phyloP scores from a whole-genome alignment of 306 rosid species.

The Delonix regia region DNA sequence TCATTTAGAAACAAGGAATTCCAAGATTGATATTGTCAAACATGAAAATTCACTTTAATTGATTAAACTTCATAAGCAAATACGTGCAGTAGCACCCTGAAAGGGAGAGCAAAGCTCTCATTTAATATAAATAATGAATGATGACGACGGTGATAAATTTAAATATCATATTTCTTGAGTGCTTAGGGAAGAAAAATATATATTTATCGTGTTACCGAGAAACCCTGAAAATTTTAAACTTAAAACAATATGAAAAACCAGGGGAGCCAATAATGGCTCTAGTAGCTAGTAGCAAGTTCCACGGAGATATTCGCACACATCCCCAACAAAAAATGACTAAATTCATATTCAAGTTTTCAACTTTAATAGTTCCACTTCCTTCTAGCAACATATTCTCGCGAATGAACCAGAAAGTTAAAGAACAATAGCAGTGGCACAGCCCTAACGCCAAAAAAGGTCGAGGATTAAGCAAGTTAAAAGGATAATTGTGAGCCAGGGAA shows the following conservation, averaged over 20 bases:
- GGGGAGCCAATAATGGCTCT: neutral
- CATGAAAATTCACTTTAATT: neutral
- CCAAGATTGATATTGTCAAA: neutral
- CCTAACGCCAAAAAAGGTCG: conserved; percentile 20
- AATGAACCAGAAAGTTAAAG: neutral
- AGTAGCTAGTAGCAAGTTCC: neutral
- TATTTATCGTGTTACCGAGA: neutral
- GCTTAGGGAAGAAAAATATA: neutral
- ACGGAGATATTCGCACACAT: neutral
- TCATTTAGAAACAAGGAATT: neutral
- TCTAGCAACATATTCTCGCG: neutral
- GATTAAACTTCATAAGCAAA: neutral
- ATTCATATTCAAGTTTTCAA: conserved; percentile 16
- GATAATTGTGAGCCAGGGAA: neutral
- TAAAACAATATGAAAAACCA: neutral
- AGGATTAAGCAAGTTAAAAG: neutral
- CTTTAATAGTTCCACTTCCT: neutral
- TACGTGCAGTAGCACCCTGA: no score
- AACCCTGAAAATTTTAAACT: neutral
- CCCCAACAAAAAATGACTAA: neutral
- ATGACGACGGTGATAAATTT: neutral
- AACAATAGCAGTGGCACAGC: conserved; percentile 6
- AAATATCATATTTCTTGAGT: neutral
- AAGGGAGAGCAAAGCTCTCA: neutral
- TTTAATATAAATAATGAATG: neutral